A percentile compares a stretch with the other conserved stretches of the same genome.
phyloP scores from a whole-genome alignment of 805 yeast species.

The Brettanomyces naardenensis region DNA sequence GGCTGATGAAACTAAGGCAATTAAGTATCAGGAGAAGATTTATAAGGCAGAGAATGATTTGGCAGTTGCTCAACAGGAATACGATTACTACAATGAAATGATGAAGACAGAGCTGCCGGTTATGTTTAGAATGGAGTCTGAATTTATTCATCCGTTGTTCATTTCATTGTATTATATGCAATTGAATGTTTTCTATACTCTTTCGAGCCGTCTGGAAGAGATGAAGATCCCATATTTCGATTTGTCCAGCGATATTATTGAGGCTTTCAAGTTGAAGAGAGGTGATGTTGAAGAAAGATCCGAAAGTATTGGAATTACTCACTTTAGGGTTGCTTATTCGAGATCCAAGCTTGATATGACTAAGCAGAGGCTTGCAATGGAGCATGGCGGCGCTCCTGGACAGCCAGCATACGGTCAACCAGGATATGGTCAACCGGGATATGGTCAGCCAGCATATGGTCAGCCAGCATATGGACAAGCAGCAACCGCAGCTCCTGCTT shows the following conservation, averaged over 20 bases:
- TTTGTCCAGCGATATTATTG: constrained; percentile 72
- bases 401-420: constrained; percentile 25
- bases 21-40: constrained; percentile 59
- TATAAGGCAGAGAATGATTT: constrained; percentile 86
- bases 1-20: constrained; percentile 23
- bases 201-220: constrained; percentile 87
- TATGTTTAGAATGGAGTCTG: constrained; percentile 80
- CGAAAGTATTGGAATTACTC: constrained; percentile 84
- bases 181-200: constrained; percentile 89
- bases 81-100: constrained; percentile 92
- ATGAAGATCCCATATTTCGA: constrained; percentile 97
- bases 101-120: constrained; percentile 85
- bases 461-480: constrained; percentile 21
- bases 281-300: constrained; percentile 88
- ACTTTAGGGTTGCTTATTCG: constrained; percentile 85
- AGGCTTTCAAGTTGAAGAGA: constrained; percentile 70
- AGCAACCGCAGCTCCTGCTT: constrained; percentile 16
- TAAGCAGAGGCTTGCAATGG: constrained; percentile 58
- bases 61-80: constrained; percentile 89
- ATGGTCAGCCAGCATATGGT: constrained; percentile 22
- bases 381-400: constrained; percentile 31
- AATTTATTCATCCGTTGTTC: constrained; percentile 88
- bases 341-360: constrained; percentile 78
- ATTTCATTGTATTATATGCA: constrained; percentile 96
- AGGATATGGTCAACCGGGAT: constrained; percentile 21